Evolutionary conservation across 2,329 filamentous ascomycete species (phyloP).

Genomic region (Hypoxylon sp.): DNA sequence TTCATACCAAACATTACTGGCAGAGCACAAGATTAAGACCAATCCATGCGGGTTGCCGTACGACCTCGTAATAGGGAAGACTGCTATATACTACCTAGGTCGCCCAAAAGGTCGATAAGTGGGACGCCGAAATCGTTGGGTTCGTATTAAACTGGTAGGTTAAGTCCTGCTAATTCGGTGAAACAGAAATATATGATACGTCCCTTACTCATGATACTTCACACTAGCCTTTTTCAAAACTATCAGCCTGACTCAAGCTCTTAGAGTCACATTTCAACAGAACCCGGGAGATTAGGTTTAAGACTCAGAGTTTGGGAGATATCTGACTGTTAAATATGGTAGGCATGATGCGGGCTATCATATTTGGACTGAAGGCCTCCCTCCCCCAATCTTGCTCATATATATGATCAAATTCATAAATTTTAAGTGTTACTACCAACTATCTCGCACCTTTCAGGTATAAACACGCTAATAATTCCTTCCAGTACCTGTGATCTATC

Average conservation of each 20-base stretch:
- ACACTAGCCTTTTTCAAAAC: constrained; percentile 1
- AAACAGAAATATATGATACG: background rate
- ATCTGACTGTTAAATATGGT: background rate
- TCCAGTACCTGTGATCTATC: too few relatives aligned
- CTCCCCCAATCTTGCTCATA: background rate
- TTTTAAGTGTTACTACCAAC: too few relatives aligned
- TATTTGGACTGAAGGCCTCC: background rate
- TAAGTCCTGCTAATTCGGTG: background rate
- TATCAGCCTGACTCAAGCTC: constrained; percentile 13
- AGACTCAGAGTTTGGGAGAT: background rate
- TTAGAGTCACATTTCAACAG: background rate
- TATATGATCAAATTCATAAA: too few relatives aligned
- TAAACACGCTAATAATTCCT: too few relatives aligned
- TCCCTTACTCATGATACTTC: constrained; percentile 13
- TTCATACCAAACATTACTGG: background rate
- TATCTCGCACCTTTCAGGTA: too few relatives aligned
- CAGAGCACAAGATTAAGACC: constrained; percentile 4
- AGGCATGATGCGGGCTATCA: background rate
- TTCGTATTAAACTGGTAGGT: background rate
- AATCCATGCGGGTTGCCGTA: constrained; percentile 16
- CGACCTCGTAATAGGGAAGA: constrained; percentile 18
- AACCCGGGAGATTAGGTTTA: background rate
- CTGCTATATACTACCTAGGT: constrained; percentile 5
- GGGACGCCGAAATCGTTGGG: background rate
- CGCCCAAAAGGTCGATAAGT: background rate